phyloP scores from a whole-genome alignment of 2,329 filamentous ascomycete species.

The Fusarium buharicum region DNA sequence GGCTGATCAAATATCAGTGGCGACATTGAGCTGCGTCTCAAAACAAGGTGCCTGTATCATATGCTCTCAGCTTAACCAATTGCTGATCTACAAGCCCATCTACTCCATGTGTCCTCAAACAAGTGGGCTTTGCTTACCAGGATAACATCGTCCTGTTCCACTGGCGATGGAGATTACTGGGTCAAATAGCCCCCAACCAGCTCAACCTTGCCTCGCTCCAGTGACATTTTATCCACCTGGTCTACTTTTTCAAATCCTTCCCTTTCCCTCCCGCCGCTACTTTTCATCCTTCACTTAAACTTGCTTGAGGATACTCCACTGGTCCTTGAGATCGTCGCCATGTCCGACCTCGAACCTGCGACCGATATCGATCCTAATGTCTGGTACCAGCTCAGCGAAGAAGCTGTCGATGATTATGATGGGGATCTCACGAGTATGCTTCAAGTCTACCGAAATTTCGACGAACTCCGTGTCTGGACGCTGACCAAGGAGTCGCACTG shows the following conservation, averaged over 20 bases:
- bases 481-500: slow-evolving; percentile 13
- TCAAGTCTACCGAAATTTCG: slow-evolving; percentile 24
- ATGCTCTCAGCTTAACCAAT: not conserved
- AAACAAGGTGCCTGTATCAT: not conserved
- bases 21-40: not conserved
- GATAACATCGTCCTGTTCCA: slow-evolving; percentile 3
- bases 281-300: not conserved
- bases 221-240: not conserved
- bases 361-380: slow-evolving; percentile 49
- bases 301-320: not conserved
- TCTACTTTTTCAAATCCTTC: not conserved
- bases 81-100: not conserved
- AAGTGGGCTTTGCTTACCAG: not conserved
- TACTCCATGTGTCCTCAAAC: not conserved
- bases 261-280: not conserved
- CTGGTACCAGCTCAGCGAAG: slow-evolving; percentile 52
- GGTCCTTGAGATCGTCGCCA: not conserved
- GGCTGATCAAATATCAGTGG: not conserved
- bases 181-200: not conserved
- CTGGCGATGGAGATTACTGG: not conserved
- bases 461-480: slow-evolving; percentile 40
- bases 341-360: slow-evolving; percentile 25
- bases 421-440: slow-evolving; percentile 38
- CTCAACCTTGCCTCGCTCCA: too few relatives aligned
- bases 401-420: slow-evolving; percentile 47